Evolutionary conservation across 2,329 filamentous ascomycete species (phyloP).

Genomic region (Penicillium janthinellum): DNA sequence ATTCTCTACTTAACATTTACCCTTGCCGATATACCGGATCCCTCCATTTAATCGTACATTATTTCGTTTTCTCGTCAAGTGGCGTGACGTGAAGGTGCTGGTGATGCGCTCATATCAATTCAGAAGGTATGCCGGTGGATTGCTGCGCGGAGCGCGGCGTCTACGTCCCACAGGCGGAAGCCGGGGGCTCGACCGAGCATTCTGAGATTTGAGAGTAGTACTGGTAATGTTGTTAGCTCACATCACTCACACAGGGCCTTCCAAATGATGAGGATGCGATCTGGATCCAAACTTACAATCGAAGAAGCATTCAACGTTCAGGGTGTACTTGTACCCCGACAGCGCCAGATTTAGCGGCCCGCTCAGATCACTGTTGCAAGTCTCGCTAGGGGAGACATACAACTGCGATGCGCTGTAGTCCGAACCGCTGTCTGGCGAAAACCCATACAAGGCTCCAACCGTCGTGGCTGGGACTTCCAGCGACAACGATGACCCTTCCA

Average conservation of each 20-base stretch:
- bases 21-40: background rate
- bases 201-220: constrained; percentile 30
- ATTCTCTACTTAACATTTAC: background rate
- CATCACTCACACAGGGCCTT: background rate
- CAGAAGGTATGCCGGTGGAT: constrained; percentile 19
- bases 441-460: constrained; percentile 14
- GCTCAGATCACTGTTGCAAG: background rate
- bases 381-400: constrained; percentile 11
- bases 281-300: constrained; percentile 21
- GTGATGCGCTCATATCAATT: background rate
- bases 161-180: constrained; percentile 35
- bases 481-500: constrained; percentile 34
- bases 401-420: constrained; percentile 9
- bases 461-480: constrained; percentile 26
- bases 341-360: background rate
- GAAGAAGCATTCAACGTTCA: constrained; percentile 33
- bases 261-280: background rate
- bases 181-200: constrained; percentile 40
- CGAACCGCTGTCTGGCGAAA: constrained; percentile 11
- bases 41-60: background rate
- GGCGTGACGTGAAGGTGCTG: background rate
- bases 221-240: constrained; percentile 8
- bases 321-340: constrained; percentile 15
- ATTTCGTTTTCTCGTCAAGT: background rate
- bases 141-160: constrained; percentile 30